Percentiles rank a stretch among this genome's conserved stretches.
phyloP scores from a whole-genome alignment of 441 rosid genomes.

The Gossypium trilobum region DNA sequence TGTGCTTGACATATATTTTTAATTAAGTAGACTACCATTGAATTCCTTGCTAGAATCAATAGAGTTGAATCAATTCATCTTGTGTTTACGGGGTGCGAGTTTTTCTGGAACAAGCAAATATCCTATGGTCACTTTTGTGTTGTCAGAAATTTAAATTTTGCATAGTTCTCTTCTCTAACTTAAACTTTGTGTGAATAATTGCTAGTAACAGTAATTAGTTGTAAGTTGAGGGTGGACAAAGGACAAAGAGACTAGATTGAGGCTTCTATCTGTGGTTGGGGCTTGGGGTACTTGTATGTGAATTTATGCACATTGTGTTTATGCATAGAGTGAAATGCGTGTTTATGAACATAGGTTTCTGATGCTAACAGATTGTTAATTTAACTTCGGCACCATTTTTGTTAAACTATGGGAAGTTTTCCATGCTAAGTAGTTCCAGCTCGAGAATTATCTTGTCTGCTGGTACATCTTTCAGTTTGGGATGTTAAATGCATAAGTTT shows the following conservation, averaged over 20 bases:
- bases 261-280: background rate
- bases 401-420: background rate
- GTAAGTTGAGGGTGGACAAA: background rate
- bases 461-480: background rate
- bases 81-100: background rate
- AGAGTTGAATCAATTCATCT: background rate
- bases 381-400: background rate
- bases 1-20: background rate
- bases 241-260: background rate
- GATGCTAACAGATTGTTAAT: background rate
- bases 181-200: background rate
- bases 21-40: background rate
- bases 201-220: background rate
- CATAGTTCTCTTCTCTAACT: background rate
- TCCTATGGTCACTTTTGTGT: background rate
- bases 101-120: background rate
- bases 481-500: constrained; percentile 8
- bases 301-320: background rate
- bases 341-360: background rate
- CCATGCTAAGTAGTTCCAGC: background rate
- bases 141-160: background rate
- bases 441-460: background rate
- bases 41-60: background rate
- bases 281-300: background rate
- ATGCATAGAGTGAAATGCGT: background rate